phyloP scores from a whole-genome alignment of 2,329 filamentous ascomycete genomes.

The Fusarium staphyleae region DNA sequence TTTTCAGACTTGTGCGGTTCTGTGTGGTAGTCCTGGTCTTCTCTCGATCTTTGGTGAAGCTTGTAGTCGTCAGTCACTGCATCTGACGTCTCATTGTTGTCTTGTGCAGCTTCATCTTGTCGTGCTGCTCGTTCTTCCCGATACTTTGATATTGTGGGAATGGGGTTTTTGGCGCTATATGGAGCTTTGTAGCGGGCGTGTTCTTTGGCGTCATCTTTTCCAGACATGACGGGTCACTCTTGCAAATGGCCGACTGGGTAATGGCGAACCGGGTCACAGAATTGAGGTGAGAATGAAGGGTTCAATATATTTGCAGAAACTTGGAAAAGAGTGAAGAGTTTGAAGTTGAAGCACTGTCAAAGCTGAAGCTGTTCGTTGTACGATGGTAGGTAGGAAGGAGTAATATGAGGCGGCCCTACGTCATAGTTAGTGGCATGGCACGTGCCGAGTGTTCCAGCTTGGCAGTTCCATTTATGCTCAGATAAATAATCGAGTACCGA shows the following conservation, averaged over 20 bases:
- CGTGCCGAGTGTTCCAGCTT: conserved; percentile 39
- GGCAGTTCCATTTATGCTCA: conserved; percentile 25
- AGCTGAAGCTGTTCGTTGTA: conserved; percentile 6
- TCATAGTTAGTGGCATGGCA: conserved; percentile 31
- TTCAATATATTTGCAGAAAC: conserved; percentile 6
- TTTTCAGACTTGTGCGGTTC: conserved; percentile 26
- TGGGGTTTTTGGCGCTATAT: conserved; percentile 52
- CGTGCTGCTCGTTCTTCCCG: conserved; percentile 55
- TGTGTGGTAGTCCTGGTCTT: conserved; percentile 9
- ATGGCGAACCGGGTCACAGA: conserved; percentile 1
- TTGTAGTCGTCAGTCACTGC: conserved; percentile 13
- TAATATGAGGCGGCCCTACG: conserved; percentile 36
- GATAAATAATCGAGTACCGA: conserved; percentile 24
- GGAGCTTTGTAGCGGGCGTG: conserved; percentile 49
- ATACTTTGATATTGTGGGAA: conserved; percentile 59
- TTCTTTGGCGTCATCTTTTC: conserved; percentile 49
- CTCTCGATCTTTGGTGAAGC: conserved; percentile 23
- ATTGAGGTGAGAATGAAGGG: conserved; percentile 1
- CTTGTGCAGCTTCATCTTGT: conserved; percentile 49
- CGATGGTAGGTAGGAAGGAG: conserved; percentile 4
- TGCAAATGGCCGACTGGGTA: not conserved
- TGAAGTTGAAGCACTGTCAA: not conserved
- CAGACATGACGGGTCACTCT: conserved; percentile 43
- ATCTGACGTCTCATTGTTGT: conserved; percentile 34
- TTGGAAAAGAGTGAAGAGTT: not conserved